Conservation (phyloP, 345 rosid species). For the Euphorbia pulcherrima region DNA sequence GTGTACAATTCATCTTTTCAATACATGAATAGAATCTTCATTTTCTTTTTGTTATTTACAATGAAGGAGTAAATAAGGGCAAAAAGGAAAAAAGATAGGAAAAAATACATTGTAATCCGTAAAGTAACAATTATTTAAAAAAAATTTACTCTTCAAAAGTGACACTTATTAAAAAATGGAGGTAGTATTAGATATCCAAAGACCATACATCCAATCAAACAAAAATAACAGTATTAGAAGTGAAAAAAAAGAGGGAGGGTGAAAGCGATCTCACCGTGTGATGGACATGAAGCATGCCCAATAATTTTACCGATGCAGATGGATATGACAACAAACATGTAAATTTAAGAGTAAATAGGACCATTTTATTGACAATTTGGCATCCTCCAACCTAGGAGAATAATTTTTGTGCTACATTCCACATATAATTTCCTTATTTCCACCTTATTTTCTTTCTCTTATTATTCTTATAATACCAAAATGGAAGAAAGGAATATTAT, state of each 20-base stretch:
- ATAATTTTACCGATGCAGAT: neutral
- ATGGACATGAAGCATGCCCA: too few relatives aligned
- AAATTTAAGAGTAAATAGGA: neutral
- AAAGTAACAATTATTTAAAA: too few relatives aligned
- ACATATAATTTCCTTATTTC: neutral
- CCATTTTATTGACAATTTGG: neutral
- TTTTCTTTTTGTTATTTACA: too few relatives aligned
- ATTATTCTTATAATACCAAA: neutral
- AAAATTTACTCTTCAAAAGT: too few relatives aligned
- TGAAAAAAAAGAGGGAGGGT: neutral
- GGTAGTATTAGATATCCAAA: too few relatives aligned
- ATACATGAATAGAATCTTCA: too few relatives aligned
- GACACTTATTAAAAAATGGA: too few relatives aligned
- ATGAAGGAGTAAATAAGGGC: too few relatives aligned
- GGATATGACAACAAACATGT: neutral
- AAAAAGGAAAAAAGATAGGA: too few relatives aligned
- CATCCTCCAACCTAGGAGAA: neutral
- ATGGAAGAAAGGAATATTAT: neutral
- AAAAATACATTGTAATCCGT: too few relatives aligned
- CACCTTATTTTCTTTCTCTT: neutral
- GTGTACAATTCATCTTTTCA: too few relatives aligned
- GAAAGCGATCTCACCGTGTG: neutral
- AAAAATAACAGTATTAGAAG: neutral
- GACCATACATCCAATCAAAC: neutral
- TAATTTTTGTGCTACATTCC: slow-evolving; percentile 1